Percentiles rank a stretch among this genome's conserved stretches.
These are phyloP conservation scores for Sporisorium exsertum DNA, from an alignment of 1,284 basidiomycete species.

Conservation along the genomic window DNA sequence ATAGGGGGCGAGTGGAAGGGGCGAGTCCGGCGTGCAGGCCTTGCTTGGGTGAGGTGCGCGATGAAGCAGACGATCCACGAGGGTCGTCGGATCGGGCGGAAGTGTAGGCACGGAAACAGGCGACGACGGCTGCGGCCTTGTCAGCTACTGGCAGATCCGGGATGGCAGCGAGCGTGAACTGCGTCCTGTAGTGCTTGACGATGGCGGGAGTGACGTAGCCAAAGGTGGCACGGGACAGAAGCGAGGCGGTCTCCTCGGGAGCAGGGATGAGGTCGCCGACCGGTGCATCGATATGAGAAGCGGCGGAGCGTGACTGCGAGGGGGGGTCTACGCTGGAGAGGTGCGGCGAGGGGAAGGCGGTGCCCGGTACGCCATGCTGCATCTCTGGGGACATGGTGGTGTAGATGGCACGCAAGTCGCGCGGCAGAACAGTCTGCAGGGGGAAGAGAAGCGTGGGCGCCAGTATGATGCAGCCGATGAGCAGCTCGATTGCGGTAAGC, in stretches of 20 bases:
- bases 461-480: constrained; percentile 39
- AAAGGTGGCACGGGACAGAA: constrained; percentile 62
- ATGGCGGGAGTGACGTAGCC: constrained; percentile 68
- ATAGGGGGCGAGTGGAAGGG: constrained; percentile 64
- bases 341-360: constrained; percentile 62
- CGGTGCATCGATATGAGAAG: constrained; percentile 7
- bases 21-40: constrained; percentile 59
- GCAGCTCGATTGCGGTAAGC: constrained; percentile 43
- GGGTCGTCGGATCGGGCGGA: constrained; percentile 27
- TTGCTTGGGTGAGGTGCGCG: constrained; percentile 9
- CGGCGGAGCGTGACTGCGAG: constrained; percentile 1
- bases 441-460: constrained; percentile 60
- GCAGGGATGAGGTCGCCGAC: constrained; percentile 48
- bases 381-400: constrained; percentile 60
- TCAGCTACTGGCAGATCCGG: constrained; percentile 73
- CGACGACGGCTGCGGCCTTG: constrained; percentile 70
- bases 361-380: constrained; percentile 54
- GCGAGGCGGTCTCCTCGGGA: constrained; percentile 63
- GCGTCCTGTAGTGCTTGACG: constrained; percentile 70
- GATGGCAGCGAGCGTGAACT: constrained; percentile 71
- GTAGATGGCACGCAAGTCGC: constrained; percentile 60
- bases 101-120: constrained; percentile 60
- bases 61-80: neutral
- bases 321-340: constrained; percentile 19
- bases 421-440: constrained; percentile 48